Evolutionary conservation across 495 filamentous ascomycete species (phyloP).

Genomic region (Acidomyces sp.): DNA sequence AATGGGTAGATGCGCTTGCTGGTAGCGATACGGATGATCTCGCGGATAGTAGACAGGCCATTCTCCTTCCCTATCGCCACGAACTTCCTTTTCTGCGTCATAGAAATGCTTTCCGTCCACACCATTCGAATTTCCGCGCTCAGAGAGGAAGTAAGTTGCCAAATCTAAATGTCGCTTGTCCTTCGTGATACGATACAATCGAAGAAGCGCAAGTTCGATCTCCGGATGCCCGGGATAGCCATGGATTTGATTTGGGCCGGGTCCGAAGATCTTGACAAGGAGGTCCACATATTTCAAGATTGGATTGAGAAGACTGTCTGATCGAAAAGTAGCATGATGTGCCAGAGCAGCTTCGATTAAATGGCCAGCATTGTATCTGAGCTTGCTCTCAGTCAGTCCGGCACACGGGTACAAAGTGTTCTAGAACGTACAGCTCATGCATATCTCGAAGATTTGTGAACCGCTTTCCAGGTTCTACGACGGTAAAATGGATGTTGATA

Average conservation of each 20-base stretch:
- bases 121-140: slow-evolving; percentile 40
- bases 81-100: slow-evolving; percentile 36
- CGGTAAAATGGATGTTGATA: slow-evolving; percentile 45
- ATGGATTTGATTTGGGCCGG: slow-evolving; percentile 35
- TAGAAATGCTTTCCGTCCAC: slow-evolving; percentile 38
- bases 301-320: slow-evolving; percentile 37
- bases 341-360: slow-evolving; percentile 46
- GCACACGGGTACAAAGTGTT: background rate
- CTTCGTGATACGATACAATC: slow-evolving; percentile 37
- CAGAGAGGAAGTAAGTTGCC: slow-evolving; percentile 42
- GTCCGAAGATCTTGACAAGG: slow-evolving; percentile 37
- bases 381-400: background rate
- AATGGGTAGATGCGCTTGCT: slow-evolving; percentile 43
- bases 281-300: slow-evolving; percentile 43
- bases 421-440: slow-evolving; percentile 41
- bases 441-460: slow-evolving; percentile 47
- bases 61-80: slow-evolving; percentile 37
- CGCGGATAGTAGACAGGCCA: slow-evolving; percentile 33
- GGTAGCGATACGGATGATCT: slow-evolving; percentile 30
- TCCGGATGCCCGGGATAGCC: slow-evolving; percentile 50
- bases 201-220: slow-evolving; percentile 43
- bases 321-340: slow-evolving; percentile 38
- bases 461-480: slow-evolving; percentile 37
- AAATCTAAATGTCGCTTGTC: slow-evolving; percentile 36
- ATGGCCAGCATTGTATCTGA: slow-evolving; percentile 46